phyloP scores from a whole-genome alignment of 108 stramenopile species.

The Chaetoceros tenuissimus region DNA sequence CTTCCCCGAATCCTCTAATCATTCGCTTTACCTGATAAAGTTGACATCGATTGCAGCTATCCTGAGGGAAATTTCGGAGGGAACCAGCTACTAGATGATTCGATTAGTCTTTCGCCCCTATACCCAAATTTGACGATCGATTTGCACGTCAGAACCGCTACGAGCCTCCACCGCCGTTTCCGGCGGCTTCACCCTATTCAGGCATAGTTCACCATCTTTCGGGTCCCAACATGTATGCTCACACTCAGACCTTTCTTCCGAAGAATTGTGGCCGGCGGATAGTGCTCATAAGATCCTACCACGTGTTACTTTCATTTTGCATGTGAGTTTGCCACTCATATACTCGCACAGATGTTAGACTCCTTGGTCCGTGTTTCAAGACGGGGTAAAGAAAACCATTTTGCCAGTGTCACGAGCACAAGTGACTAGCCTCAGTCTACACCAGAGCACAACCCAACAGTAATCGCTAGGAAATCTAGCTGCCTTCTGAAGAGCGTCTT shows the following conservation, averaged over 20 bases:
- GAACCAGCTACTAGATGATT: conserved; percentile 97
- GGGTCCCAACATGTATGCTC: conserved; percentile 91
- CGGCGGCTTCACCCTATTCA: conserved; percentile 93
- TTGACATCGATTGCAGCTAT: conserved; percentile 84
- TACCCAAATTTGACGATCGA: conserved; percentile 95
- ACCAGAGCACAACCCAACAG: conserved; percentile 26
- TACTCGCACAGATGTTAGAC: conserved; percentile 92
- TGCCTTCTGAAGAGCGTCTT: conserved; percentile 34
- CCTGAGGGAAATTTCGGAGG: conserved; percentile 96
- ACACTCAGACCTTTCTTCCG: conserved; percentile 89
- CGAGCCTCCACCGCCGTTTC: conserved; percentile 94
- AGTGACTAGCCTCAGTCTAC: conserved; percentile 52
- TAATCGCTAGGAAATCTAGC: conserved; percentile 21
- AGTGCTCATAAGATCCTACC: conserved; percentile 61
- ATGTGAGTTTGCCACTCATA: conserved; percentile 80
- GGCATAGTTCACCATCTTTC: conserved; percentile 97
- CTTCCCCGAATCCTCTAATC: conserved; percentile 93
- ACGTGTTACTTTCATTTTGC: conserved; percentile 91
- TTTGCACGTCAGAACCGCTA: conserved; percentile 93
- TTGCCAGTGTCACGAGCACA: conserved; percentile 62
- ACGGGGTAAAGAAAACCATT: conserved; percentile 88
- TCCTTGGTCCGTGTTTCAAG: conserved; percentile 97
- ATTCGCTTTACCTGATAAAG: conserved; percentile 98
- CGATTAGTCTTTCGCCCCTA: conserved; percentile 98
- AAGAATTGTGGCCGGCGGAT: conserved; percentile 85